A percentile compares a stretch with the other conserved stretches of the same genome.
These are phyloP conservation scores for Theobroma cacao DNA, from an alignment of 345 rosid genomes.

Conservation along the genomic window DNA sequence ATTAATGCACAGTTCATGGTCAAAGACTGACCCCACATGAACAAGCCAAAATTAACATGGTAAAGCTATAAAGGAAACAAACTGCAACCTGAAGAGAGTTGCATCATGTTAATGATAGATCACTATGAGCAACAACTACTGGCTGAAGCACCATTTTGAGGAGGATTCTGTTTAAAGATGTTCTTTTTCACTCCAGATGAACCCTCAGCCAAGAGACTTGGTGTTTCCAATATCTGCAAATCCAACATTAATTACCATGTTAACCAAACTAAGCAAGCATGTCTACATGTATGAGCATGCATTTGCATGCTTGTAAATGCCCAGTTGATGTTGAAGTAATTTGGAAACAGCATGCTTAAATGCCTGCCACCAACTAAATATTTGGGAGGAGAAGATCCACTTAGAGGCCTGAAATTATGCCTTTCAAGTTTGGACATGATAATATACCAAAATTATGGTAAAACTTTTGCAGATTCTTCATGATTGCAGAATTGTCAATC, in stretches of 20 bases:
- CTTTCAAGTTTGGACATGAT: not conserved
- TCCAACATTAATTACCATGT: not conserved
- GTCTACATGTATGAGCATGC: not conserved
- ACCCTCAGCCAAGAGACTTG: constrained; percentile 74
- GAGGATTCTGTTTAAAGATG: constrained; percentile 77
- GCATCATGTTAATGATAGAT: not conserved
- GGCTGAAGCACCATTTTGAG: constrained; percentile 39
- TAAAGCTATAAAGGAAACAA: not conserved
- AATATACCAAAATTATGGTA: not conserved
- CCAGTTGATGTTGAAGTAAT: not conserved
- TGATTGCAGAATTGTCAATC: not conserved
- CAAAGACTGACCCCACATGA: not conserved
- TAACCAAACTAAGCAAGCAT: not conserved
- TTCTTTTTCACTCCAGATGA: constrained; percentile 73
- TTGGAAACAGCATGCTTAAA: not conserved
- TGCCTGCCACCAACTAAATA: not conserved
- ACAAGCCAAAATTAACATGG: not conserved
- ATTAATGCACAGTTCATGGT: not conserved
- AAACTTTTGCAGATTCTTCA: not conserved
- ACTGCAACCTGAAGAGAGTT: not conserved
- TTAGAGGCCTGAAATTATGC: not conserved
- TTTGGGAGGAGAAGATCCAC: not conserved
- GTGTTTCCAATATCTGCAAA: constrained; percentile 85
- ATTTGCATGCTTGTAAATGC: not conserved
- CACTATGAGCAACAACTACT: constrained; percentile 61